Evolutionary conservation across 768 basidiomycete species (phyloP).

Genomic region (Hortiboletus flavorubellus): DNA sequence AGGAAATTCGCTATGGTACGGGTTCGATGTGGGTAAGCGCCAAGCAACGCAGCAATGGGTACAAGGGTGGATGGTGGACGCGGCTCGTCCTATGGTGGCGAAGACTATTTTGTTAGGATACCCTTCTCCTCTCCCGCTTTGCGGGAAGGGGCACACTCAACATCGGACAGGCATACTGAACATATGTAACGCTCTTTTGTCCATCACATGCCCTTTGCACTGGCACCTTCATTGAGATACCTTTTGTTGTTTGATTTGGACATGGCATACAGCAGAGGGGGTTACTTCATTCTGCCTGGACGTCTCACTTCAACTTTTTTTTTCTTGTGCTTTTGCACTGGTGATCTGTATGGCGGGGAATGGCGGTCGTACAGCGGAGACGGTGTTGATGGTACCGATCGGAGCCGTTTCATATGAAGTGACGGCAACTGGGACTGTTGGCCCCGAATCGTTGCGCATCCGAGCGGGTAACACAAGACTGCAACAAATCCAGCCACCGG

Average conservation of each 20-base stretch:
- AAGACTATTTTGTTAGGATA: constrained; percentile 66
- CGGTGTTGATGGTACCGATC: constrained; percentile 3
- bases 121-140: constrained; percentile 1
- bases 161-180: constrained; percentile 24
- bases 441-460: not conserved
- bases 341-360: not conserved
- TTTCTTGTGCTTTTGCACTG: not conserved
- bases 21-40: constrained; percentile 77
- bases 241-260: constrained; percentile 26
- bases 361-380: not conserved
- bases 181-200: constrained; percentile 36
- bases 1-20: constrained; percentile 72
- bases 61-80: constrained; percentile 78
- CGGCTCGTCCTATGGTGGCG: constrained; percentile 78
- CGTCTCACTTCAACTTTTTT: not conserved
- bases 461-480: not conserved
- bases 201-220: constrained; percentile 21
- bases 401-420: constrained; percentile 12
- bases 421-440: constrained; percentile 7
- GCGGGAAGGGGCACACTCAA: constrained; percentile 4
- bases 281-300: constrained; percentile 2
- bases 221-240: constrained; percentile 25
- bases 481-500: not conserved
- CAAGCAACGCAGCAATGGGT: constrained; percentile 56
- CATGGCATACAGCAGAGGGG: constrained; percentile 10